A percentile compares a stretch with the other conserved stretches of the same genome.
phyloP scores from a whole-genome alignment of 306 rosid genomes.

The Vigna trinervia region DNA sequence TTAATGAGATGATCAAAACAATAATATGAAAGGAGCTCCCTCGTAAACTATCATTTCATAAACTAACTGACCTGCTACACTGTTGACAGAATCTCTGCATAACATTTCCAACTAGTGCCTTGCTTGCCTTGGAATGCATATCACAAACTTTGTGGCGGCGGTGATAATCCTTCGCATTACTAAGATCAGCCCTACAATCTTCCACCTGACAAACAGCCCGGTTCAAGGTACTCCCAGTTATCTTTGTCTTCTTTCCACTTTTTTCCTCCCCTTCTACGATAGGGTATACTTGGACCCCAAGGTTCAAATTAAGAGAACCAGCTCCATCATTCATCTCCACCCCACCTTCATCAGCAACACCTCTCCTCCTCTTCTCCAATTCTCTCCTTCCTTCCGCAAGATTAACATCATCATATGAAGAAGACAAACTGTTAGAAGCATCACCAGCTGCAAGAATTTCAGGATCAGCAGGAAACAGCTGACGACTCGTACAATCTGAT shows the following conservation, averaged over 20 bases:
- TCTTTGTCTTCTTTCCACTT: conserved; percentile 81
- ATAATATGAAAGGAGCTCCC: conserved; percentile 23
- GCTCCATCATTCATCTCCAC: conserved; percentile 59
- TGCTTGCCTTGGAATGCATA: conserved; percentile 82
- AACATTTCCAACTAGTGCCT: conserved; percentile 78
- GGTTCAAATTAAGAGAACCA: conserved; percentile 70
- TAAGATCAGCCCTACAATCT: conserved; percentile 87
- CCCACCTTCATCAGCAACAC: conserved; percentile 53
- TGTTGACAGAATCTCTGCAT: conserved; percentile 98
- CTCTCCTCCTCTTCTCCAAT: conserved; percentile 74
- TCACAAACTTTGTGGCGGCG: conserved; percentile 92
- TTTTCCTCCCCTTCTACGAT: conserved; percentile 65
- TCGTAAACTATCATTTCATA: conserved; percentile 31
- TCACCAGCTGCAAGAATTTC: conserved; percentile 56
- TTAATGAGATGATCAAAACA: not conserved
- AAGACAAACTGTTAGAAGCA: conserved; percentile 59
- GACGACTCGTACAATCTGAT: conserved; percentile 61
- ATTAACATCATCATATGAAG: conserved; percentile 58
- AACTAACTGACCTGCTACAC: conserved; percentile 89
- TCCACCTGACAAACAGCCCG: conserved; percentile 93
- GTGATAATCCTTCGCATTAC: conserved; percentile 81
- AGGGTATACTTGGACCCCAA: conserved; percentile 75
- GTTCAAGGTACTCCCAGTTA: conserved; percentile 59
- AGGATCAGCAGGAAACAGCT: conserved; percentile 63
- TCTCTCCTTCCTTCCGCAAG: conserved; percentile 64